A percentile compares a stretch with the other conserved stretches of the same genome.
phyloP scores from a whole-genome alignment of 768 basidiomycete genomes.

The Holtermanniella nyarrowii region DNA sequence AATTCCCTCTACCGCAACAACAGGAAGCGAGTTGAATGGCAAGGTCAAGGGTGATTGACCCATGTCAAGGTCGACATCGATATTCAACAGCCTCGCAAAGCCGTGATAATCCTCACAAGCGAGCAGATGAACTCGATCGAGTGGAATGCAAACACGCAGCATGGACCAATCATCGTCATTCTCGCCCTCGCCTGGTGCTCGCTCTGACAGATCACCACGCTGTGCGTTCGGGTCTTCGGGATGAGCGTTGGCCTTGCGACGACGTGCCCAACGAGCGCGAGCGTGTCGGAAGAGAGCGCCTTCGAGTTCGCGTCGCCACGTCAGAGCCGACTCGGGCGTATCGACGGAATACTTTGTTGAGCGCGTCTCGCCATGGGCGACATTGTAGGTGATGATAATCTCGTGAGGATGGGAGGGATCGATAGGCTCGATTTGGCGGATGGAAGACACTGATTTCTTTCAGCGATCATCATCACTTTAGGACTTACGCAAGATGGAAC shows the following conservation, averaged over 20 bases:
- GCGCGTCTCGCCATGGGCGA: slow-evolving; percentile 23
- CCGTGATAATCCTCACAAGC: slow-evolving; percentile 35
- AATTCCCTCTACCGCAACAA: neutral
- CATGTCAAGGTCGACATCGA: slow-evolving; percentile 25
- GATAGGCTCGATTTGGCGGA: slow-evolving; percentile 45
- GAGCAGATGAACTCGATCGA: slow-evolving; percentile 27
- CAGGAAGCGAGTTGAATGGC: too few species aligned
- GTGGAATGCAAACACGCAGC: slow-evolving; percentile 34
- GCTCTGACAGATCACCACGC: neutral
- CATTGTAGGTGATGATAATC: slow-evolving; percentile 43
- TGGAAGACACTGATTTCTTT: slow-evolving; percentile 47
- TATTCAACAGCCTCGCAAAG: slow-evolving; percentile 31
- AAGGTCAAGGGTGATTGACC: neutral
- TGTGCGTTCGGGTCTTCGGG: neutral
- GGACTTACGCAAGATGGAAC: slow-evolving; percentile 48
- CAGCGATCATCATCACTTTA: neutral
- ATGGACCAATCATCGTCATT: slow-evolving; percentile 35
- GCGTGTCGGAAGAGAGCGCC: slow-evolving; percentile 31
- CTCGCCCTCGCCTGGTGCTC: neutral
- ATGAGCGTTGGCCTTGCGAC: neutral
- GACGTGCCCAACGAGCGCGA: slow-evolving; percentile 15
- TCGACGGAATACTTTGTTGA: slow-evolving; percentile 47
- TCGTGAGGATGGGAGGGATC: slow-evolving; percentile 47
- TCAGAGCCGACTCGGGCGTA: slow-evolving; percentile 45
- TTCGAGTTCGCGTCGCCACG: slow-evolving; percentile 35